phyloP scores from a whole-genome alignment of 78 protist species.

The Dictyostelium citrinum region DNA sequence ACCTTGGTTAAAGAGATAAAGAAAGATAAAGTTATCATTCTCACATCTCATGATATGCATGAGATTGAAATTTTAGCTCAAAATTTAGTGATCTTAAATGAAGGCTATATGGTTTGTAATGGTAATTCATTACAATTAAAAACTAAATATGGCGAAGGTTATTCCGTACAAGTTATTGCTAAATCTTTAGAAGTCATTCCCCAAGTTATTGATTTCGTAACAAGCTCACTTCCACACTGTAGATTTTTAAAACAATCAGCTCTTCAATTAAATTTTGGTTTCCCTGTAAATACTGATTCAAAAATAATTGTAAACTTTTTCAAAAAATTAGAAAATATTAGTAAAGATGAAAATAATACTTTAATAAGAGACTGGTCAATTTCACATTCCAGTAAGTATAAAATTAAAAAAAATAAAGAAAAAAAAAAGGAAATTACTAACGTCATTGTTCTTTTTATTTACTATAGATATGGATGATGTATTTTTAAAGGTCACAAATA shows the following conservation, averaged over 20 bases:
- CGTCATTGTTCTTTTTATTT: background rate
- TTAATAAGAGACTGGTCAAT: constrained; percentile 37
- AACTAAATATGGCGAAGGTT: constrained; percentile 92
- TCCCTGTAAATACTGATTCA: constrained; percentile 23
- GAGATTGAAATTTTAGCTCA: constrained; percentile 93
- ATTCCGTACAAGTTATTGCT: constrained; percentile 46
- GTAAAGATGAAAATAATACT: background rate
- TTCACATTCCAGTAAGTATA: constrained; percentile 22
- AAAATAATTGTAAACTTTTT: constrained; percentile 11
- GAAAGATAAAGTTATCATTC: constrained; percentile 74
- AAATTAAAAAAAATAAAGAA: too few species aligned
- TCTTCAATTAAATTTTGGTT: constrained; percentile 29
- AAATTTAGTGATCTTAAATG: constrained; percentile 92
- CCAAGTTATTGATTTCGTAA: background rate
- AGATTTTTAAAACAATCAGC: constrained; percentile 49
- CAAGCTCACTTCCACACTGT: background rate
- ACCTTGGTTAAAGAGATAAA: constrained; percentile 38
- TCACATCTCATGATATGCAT: constrained; percentile 86
- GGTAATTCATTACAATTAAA: constrained; percentile 92
- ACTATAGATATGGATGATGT: constrained; percentile 1
- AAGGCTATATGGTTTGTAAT: constrained; percentile 81
- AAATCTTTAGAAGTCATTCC: background rate
- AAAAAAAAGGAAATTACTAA: too few species aligned
- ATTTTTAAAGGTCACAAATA: background rate
- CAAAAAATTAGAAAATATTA: background rate